phyloP scores from a whole-genome alignment of 306 rosid species.

The Dalbergia cultrata region DNA sequence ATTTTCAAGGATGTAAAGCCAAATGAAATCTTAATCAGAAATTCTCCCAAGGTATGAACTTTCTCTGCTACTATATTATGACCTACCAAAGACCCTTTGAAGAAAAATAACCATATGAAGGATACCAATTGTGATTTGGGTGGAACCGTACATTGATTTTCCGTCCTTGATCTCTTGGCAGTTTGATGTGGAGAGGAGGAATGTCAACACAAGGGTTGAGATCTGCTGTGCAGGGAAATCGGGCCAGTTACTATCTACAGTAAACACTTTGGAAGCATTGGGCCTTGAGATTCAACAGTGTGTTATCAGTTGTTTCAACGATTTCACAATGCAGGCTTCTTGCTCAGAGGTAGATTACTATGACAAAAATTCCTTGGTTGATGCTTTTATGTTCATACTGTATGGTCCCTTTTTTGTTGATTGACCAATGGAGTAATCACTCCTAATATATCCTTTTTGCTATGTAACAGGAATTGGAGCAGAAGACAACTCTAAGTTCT shows the following conservation, averaged over 20 bases:
- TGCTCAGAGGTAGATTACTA: slow-evolving; percentile 72
- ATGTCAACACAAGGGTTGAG: slow-evolving; percentile 69
- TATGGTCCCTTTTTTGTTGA: not conserved
- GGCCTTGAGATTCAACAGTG: slow-evolving; percentile 91
- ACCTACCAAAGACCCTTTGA: not conserved
- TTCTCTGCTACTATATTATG: not conserved
- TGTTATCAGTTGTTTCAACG: slow-evolving; percentile 83
- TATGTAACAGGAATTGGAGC: slow-evolving; percentile 60
- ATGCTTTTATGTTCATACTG: not conserved
- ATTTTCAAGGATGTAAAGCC: slow-evolving; percentile 64
- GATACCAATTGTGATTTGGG: not conserved
- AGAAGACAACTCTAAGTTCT: slow-evolving; percentile 48
- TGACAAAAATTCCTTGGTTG: not conserved
- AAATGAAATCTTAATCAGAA: slow-evolving; percentile 67
- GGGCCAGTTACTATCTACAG: slow-evolving; percentile 73
- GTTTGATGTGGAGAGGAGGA: slow-evolving; percentile 85
- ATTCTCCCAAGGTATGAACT: slow-evolving; percentile 73
- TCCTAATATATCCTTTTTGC: slow-evolving; percentile 9
- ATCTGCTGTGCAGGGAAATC: slow-evolving; percentile 84
- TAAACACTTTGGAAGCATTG: slow-evolving; percentile 72
- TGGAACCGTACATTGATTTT: not conserved
- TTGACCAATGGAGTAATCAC: not conserved
- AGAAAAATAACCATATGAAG: not conserved
- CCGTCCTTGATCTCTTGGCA: slow-evolving; percentile 29
- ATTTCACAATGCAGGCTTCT: slow-evolving; percentile 88